These are phyloP conservation scores for Pleurotus tuoliensis DNA, from an alignment of 768 basidiomycete species.

Conservation along the genomic window DNA sequence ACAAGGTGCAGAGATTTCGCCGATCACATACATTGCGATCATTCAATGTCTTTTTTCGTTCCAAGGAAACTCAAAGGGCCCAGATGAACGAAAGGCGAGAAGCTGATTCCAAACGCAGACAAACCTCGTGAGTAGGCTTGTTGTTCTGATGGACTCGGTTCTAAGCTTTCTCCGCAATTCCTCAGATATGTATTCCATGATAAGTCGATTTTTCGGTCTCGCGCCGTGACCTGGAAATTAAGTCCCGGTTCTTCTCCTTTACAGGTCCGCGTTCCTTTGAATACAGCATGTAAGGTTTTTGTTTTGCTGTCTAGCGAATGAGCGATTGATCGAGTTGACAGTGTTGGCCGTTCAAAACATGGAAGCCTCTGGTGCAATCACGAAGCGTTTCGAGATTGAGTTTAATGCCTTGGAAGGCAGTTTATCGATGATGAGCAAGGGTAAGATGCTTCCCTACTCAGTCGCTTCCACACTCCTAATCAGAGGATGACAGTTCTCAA, in stretches of 20 bases:
- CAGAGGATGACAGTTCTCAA: constrained; percentile 42
- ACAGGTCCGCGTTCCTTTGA: constrained; percentile 60
- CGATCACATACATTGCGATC: neutral
- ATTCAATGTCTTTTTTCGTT: neutral
- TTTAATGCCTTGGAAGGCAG: constrained; percentile 68
- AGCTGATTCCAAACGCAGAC: constrained; percentile 61
- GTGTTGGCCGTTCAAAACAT: constrained; percentile 78
- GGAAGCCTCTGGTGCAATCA: constrained; percentile 57
- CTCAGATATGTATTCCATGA: constrained; percentile 53
- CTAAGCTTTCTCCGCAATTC: neutral
- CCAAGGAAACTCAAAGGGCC: constrained; percentile 39
- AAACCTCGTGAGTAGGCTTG: constrained; percentile 43
- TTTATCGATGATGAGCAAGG: constrained; percentile 71
- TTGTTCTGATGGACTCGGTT: neutral
- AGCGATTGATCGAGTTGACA: neutral
- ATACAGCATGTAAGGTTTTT: constrained; percentile 41
- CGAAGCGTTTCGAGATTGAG: constrained; percentile 63
- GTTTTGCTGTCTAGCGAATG: no score
- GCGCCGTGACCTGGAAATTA: neutral
- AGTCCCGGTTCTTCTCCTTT: constrained; percentile 14
- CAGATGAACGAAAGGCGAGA: constrained; percentile 53
- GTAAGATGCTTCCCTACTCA: constrained; percentile 20
- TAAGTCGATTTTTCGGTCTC: constrained; percentile 12
- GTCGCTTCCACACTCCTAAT: no score
- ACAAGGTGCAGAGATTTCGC: neutral